phyloP scores from a whole-genome alignment of 192 early-diverging fungal genomes.

The Paraglomus brasilianum region DNA sequence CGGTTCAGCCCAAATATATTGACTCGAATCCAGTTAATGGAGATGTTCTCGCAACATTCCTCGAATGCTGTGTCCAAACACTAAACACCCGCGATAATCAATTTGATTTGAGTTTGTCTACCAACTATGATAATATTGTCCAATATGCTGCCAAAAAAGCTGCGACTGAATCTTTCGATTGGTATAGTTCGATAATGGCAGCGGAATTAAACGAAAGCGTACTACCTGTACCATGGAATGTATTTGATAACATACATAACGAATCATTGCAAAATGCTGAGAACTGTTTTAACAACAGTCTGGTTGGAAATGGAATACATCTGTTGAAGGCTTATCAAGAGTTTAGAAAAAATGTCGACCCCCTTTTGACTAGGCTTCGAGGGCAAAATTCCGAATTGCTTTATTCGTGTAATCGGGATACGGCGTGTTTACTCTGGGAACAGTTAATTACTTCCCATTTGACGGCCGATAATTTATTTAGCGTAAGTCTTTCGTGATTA shows the following conservation, averaged over 20 bases:
- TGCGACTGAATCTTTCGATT: background rate
- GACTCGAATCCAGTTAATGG: constrained; percentile 8
- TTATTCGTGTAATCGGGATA: no score
- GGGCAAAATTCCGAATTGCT: no score
- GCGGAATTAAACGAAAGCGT: background rate
- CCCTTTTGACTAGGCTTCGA: no score
- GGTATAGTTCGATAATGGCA: background rate
- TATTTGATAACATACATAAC: background rate
- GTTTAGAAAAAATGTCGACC: no score
- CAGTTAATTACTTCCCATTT: no score
- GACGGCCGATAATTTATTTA: no score
- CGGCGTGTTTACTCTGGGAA: no score
- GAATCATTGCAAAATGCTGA: background rate
- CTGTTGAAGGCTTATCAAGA: no score
- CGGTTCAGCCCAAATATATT: constrained; percentile 22
- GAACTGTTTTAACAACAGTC: constrained; percentile 3
- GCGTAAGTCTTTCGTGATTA: no score
- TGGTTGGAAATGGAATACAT: background rate
- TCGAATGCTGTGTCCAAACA: constrained; percentile 4
- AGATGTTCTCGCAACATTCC: background rate
- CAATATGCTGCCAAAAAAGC: constrained; percentile 6
- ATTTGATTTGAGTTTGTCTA: constrained; percentile 4
- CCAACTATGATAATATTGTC: constrained; percentile 4
- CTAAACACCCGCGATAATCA: constrained; percentile 7
- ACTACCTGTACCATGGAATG: background rate